Percentiles rank a stretch among this genome's conserved stretches.
Evolutionary conservation across 2,329 filamentous ascomycete species (phyloP).

Genomic region (Calycina marina): DNA sequence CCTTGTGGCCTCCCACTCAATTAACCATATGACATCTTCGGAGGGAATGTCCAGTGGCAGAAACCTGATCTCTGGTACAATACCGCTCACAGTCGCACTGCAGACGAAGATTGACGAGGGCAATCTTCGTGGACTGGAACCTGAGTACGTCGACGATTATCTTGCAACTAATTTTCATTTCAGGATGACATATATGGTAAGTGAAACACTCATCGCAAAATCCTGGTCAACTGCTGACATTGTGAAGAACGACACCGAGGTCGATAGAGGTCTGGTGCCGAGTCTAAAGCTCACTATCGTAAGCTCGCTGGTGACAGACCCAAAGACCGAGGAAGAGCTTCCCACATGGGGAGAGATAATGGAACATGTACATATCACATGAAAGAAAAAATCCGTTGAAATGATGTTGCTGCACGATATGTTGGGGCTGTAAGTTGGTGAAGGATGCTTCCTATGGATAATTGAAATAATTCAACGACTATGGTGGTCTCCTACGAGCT

Average conservation of each 20-base stretch:
- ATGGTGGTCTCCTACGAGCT: no score
- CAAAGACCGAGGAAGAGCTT: background rate
- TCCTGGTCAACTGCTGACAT: no score
- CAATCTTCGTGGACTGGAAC: conserved; percentile 18
- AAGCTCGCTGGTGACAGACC: background rate
- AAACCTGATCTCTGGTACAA: conserved; percentile 25
- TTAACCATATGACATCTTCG: conserved; percentile 26
- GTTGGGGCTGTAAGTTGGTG: no score
- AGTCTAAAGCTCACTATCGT: background rate
- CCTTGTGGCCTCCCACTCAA: background rate
- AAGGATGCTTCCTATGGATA: no score
- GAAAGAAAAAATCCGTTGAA: background rate
- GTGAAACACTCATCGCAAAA: no score
- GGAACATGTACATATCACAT: background rate
- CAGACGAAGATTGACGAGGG: conserved; percentile 18
- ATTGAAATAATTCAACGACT: no score
- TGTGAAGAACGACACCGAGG: background rate
- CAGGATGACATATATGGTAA: no score
- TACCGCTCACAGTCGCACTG: conserved; percentile 25
- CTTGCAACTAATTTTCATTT: conserved; percentile 18
- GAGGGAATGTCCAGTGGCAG: conserved; percentile 21
- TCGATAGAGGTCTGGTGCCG: background rate
- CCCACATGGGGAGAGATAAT: background rate
- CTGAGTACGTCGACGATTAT: conserved; percentile 21
- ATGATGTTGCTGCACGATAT: no score